Evolutionary conservation across 352 stramenopile genomes (phyloP).

Genomic region (Pythium insidiosum): DNA sequence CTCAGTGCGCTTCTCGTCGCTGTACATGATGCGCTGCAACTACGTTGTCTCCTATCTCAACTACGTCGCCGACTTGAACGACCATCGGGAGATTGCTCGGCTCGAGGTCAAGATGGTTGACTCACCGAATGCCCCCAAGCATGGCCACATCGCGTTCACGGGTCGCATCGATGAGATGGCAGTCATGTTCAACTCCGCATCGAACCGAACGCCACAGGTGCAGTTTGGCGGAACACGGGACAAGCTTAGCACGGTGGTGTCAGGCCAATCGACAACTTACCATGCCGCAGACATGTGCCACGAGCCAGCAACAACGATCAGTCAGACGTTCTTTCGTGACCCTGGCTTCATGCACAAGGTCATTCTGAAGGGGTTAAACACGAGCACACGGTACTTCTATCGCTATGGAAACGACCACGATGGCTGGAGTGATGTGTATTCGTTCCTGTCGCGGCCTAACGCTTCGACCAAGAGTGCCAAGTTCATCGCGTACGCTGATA

Average conservation of each 20-base stretch:
- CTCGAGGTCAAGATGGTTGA: constrained; percentile 45
- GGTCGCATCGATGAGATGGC: constrained; percentile 52
- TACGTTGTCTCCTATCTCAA: constrained; percentile 61
- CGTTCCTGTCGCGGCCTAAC: constrained; percentile 37
- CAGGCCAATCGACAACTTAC: constrained; percentile 56
- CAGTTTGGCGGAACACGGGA: constrained; percentile 29
- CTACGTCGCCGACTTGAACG: constrained; percentile 31
- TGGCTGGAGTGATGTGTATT: constrained; percentile 60
- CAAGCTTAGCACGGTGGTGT: constrained; percentile 15
- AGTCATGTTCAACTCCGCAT: constrained; percentile 75
- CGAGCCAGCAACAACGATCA: constrained; percentile 43
- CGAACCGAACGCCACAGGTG: constrained; percentile 33
- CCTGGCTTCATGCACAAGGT: constrained; percentile 78
- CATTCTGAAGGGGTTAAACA: constrained; percentile 36
- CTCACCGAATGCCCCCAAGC: constrained; percentile 47
- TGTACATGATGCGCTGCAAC: constrained; percentile 77
- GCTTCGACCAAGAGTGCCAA: constrained; percentile 21
- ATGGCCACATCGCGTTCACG: constrained; percentile 65
- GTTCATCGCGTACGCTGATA: constrained; percentile 80
- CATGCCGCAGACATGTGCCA: constrained; percentile 56
- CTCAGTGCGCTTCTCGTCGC: constrained; percentile 48
- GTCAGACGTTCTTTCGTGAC: constrained; percentile 64
- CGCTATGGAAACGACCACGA: constrained; percentile 71
- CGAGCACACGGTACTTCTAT: constrained; percentile 56
- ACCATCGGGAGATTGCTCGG: constrained; percentile 27